Conservation (phyloP, 2,329 filamentous ascomycete genomes). For the Botrytis medusae region DNA sequence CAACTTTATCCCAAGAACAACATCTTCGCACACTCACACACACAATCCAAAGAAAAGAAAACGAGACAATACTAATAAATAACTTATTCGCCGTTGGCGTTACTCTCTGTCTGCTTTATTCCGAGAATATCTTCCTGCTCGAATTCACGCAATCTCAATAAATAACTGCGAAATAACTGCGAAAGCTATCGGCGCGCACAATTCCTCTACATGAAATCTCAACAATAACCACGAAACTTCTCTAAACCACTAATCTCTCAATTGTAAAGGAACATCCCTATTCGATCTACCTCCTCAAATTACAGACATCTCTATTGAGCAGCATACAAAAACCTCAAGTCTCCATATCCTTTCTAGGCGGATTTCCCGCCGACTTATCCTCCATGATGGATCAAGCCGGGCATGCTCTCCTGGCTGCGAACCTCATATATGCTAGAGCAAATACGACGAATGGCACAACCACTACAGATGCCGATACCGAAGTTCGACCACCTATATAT, state of each 20-base stretch:
- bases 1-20: not conserved
- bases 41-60: not conserved
- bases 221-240: not conserved
- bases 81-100: not conserved
- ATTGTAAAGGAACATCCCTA: not conserved
- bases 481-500: conserved; percentile 50
- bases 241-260: not conserved
- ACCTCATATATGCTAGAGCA: conserved; percentile 47
- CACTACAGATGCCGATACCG: conserved; percentile 31
- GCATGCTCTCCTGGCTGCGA: conserved; percentile 42
- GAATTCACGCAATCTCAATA: conserved; percentile 13
- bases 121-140: not conserved
- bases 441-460: conserved; percentile 40
- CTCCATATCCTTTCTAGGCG: conserved; percentile 11
- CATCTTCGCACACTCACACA: not conserved
- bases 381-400: conserved; percentile 43
- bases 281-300: conserved; percentile 4
- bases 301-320: conserved; percentile 11
- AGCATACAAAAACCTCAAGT: conserved; percentile 11
- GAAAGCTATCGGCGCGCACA: not conserved
- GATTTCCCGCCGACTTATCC: conserved; percentile 24
- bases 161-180: not conserved
- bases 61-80: not conserved
- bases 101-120: not conserved
- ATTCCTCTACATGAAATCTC: conserved; percentile 11